Conservation (phyloP, 164 flowering plant genomes). For the Berberis thunbergii region DNA sequence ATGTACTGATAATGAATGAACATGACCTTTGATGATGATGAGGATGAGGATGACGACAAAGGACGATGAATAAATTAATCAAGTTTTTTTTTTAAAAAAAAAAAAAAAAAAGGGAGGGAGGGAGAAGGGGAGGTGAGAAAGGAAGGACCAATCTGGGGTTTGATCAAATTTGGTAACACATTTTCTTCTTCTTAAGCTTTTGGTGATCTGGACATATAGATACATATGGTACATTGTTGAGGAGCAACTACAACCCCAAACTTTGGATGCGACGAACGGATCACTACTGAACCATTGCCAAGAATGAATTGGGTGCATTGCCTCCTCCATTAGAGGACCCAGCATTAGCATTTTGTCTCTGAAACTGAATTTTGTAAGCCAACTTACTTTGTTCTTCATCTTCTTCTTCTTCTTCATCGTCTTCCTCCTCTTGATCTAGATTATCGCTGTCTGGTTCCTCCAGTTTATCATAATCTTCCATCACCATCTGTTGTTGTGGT, state of each 20-base stretch:
- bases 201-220: slow-evolving; percentile 10
- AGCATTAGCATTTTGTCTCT: slow-evolving; percentile 21
- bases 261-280: neutral
- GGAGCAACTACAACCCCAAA: slow-evolving; percentile 2
- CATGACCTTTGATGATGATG: neutral
- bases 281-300: slow-evolving; percentile 43
- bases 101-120: neutral
- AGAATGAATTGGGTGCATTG: slow-evolving; percentile 25
- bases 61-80: neutral
- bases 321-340: slow-evolving; percentile 30
- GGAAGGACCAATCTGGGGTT: neutral
- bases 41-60: neutral
- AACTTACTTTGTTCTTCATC: slow-evolving; percentile 27
- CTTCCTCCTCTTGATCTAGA: slow-evolving; percentile 24
- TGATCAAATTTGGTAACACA: neutral
- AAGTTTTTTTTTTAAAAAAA: neutral
- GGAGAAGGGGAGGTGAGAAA: neutral
- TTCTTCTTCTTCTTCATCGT: slow-evolving; percentile 24
- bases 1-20: slow-evolving; percentile 12
- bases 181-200: neutral
- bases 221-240: slow-evolving; percentile 34
- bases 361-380: slow-evolving; percentile 40
- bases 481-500: slow-evolving; percentile 6
- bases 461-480: slow-evolving; percentile 16
- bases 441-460: slow-evolving; percentile 24